A percentile compares a stretch with the other conserved stretches of the same genome.
phyloP scores from a whole-genome alignment of 1,284 basidiomycete genomes.

The Violaceomyces palustris region DNA sequence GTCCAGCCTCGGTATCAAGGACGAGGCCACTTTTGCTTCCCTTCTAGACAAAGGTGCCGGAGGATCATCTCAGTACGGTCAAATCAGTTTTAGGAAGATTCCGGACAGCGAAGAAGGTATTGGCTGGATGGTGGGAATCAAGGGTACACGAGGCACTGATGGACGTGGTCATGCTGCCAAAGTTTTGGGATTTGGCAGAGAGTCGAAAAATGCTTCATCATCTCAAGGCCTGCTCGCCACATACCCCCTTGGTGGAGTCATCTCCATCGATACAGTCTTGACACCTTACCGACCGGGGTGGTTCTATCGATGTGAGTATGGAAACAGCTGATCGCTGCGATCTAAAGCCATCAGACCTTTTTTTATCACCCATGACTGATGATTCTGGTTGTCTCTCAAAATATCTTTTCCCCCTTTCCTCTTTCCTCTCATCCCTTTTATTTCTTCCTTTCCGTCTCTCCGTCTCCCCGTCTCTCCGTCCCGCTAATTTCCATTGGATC shows the following conservation, averaged over 20 bases:
- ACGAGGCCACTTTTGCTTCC: conserved; percentile 23
- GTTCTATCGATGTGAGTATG: conserved; percentile 41
- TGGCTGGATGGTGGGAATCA: conserved; percentile 77
- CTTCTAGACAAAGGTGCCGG: conserved; percentile 36
- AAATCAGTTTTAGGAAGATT: conserved; percentile 34
- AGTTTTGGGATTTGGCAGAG: conserved; percentile 75
- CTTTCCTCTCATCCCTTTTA: no score
- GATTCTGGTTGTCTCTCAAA: neutral
- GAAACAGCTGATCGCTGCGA: no score
- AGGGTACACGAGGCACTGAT: conserved; percentile 72
- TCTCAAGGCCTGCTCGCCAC: conserved; percentile 1
- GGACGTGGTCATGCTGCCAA: conserved; percentile 67
- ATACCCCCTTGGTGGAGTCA: conserved; percentile 68
- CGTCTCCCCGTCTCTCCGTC: no score
- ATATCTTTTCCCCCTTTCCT: neutral
- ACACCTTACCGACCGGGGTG: conserved; percentile 70
- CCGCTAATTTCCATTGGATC: no score
- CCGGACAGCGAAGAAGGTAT: conserved; percentile 53
- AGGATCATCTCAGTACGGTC: conserved; percentile 34
- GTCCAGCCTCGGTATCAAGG: conserved; percentile 24
- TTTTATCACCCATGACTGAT: no score
- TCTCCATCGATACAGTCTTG: conserved; percentile 78
- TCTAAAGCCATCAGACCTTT: no score
- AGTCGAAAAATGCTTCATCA: conserved; percentile 54
- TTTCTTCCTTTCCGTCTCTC: no score